Evolutionary conservation across 2,329 filamentous ascomycete genomes (phyloP).

Genomic region (Ophiostoma ips): DNA sequence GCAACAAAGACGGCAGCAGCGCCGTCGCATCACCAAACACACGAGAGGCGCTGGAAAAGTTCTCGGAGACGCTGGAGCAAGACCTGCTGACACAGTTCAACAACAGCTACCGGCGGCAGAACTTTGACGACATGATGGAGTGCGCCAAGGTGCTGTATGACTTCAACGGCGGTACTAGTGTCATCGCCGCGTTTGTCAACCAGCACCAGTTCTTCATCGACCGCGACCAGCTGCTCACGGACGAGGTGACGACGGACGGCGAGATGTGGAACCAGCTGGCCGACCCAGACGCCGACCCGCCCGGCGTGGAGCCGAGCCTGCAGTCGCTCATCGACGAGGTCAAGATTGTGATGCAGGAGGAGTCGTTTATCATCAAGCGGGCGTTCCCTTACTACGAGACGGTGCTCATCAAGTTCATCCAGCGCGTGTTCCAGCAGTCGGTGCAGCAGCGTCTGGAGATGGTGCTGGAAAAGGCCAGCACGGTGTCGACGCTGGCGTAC

Average conservation of each 20-base stretch:
- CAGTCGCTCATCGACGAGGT: conserved; percentile 91
- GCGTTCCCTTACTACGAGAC: conserved; percentile 95
- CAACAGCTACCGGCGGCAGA: conserved; percentile 86
- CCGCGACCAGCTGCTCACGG: conserved; percentile 75
- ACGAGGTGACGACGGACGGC: conserved; percentile 63
- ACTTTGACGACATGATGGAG: conserved; percentile 96
- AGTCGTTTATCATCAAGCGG: conserved; percentile 90
- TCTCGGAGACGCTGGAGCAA: conserved; percentile 88
- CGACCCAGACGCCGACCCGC: conserved; percentile 84
- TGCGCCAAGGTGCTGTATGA: conserved; percentile 88
- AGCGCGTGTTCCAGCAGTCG: conserved; percentile 93
- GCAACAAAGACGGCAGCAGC: conserved; percentile 19
- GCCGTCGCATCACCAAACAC: conserved; percentile 40
- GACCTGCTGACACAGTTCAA: conserved; percentile 94
- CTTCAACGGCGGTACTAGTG: conserved; percentile 90
- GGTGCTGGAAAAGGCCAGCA: conserved; percentile 87
- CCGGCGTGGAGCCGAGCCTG: conserved; percentile 79
- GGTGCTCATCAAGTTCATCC: conserved; percentile 82
- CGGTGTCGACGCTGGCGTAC: conserved; percentile 83
- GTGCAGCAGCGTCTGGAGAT: conserved; percentile 92
- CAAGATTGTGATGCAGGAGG: conserved; percentile 88
- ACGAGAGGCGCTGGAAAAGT: conserved; percentile 87
- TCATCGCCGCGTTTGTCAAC: conserved; percentile 93
- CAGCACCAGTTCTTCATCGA: conserved; percentile 99
- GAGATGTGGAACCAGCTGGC: conserved; percentile 83